A percentile compares a stretch with the other conserved stretches of the same genome.
phyloP scores from a whole-genome alignment of 129 eudicot species.

The Pseudognaphalium luteoalbum region DNA sequence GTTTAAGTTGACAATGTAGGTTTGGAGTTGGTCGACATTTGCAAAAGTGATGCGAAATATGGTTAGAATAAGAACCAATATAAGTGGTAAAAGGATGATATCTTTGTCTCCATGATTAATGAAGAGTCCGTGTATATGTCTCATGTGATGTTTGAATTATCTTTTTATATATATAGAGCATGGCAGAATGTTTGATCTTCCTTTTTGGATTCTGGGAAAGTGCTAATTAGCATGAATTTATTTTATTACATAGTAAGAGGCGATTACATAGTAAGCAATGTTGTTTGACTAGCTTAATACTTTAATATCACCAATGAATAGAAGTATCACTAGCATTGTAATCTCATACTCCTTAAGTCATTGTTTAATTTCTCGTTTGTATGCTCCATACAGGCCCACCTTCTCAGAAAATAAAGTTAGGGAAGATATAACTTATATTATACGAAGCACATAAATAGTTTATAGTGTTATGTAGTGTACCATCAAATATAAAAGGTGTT shows the following conservation, averaged over 20 bases:
- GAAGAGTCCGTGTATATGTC: slow-evolving; percentile 17
- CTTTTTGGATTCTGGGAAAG: slow-evolving; percentile 12
- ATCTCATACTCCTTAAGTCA: not conserved
- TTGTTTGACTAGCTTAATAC: slow-evolving; percentile 12
- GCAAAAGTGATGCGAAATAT: slow-evolving; percentile 13
- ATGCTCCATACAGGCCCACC: too few relatives aligned
- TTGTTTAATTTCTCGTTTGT: too few relatives aligned
- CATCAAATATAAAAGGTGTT: too few relatives aligned
- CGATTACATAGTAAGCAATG: slow-evolving; percentile 22
- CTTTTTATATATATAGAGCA: slow-evolving; percentile 16
- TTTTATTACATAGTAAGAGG: slow-evolving; percentile 24
- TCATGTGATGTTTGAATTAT: slow-evolving; percentile 11
- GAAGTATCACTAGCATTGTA: slow-evolving; percentile 19
- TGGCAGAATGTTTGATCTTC: not conserved
- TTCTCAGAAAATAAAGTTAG: too few relatives aligned
- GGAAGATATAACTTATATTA: too few relatives aligned
- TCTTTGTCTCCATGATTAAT: slow-evolving; percentile 31
- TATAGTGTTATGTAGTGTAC: too few relatives aligned
- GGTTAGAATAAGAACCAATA: slow-evolving; percentile 27
- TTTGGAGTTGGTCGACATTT: slow-evolving; percentile 18
- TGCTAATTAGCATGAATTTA: not conserved
- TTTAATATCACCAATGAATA: slow-evolving; percentile 23
- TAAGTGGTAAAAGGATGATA: slow-evolving; percentile 14
- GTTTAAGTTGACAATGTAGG: slow-evolving; percentile 8
- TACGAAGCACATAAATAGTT: too few relatives aligned